These are phyloP conservation scores for Eucommia ulmoides DNA, from an alignment of 257 asterid genomes.

Conservation along the genomic window DNA sequence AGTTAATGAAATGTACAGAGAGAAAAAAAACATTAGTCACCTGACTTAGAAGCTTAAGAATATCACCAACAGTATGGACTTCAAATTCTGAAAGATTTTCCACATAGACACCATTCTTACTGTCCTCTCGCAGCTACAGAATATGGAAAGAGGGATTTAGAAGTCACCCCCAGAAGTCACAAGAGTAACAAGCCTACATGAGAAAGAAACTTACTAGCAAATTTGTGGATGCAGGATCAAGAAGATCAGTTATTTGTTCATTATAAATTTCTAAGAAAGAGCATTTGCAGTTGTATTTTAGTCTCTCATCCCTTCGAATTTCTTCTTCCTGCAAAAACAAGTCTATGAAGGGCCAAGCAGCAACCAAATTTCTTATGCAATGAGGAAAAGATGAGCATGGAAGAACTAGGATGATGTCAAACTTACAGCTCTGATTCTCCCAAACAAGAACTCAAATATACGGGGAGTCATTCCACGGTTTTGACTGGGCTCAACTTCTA, in stretches of 20 bases:
- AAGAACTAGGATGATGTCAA: conserved; percentile 7
- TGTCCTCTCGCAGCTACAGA: conserved; percentile 75
- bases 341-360: conserved; percentile 3
- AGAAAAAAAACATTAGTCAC: conserved; percentile 20
- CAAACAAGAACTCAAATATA: conserved; percentile 89
- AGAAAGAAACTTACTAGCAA: conserved; percentile 50
- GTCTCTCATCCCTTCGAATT: conserved; percentile 67
- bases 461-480: conserved; percentile 98
- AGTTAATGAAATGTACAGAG: not conserved
- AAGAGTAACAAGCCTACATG: conserved; percentile 4
- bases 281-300: conserved; percentile 78
- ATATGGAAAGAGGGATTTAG: conserved; percentile 12
- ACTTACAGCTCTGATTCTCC: conserved; percentile 88
- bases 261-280: conserved; percentile 92
- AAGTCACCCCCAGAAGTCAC: conserved; percentile 8
- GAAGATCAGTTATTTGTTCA: conserved; percentile 90
- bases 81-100: conserved; percentile 91
- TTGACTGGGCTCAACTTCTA: conserved; percentile 62
- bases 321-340: conserved; percentile 63
- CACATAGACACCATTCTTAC: conserved; percentile 76
- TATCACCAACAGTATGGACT: conserved; percentile 80
- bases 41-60: conserved; percentile 82
- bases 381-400: conserved; percentile 6
- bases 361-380: conserved; percentile 8
- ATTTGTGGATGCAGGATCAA: conserved; percentile 92